Base-by-base conservation (phyloP, 345 rosid species). In the Populus pruinosa region DNA sequence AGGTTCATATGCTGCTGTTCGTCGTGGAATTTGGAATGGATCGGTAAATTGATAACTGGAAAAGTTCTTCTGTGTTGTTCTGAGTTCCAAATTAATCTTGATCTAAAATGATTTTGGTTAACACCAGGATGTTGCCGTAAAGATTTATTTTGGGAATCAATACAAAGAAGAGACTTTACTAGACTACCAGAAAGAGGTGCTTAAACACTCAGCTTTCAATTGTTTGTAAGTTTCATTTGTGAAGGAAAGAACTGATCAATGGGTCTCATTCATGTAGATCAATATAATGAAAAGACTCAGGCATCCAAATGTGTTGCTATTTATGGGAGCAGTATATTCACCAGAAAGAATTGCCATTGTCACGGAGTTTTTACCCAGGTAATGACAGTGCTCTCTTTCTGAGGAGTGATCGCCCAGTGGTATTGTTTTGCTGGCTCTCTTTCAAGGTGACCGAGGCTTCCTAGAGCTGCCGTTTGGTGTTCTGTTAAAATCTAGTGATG, bases 251-350 rank as follows among this genome's bases (percentile, higher is more conserved):
- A 2, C 56, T 71, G 21, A 72, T 70, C 59, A 68, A 14, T 59
- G 25, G 31, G n/a, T 66, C 39, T 10, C 50, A 55, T 27, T 68
- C 71, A 9, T 49, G 8, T 71, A 93, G 98, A 88, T 91, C 72
- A 87, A 88, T 73, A 90, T 95, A 59, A 93, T 95, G 97, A 91
- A 84, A 85, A 93, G 85, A 81, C 77, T 95, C 71, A 89, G 99
- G 82, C 98, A 95, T 85, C 98, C 99, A 8, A 93, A 95, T 78
- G 97, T 93, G 18, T 78, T 95, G 79, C 84, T 95, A 49, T 91
- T 93, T 83, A 95, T 95, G 98, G 99, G 99, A 87, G 98, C 98
- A 5, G 91, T 93, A 35, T 85, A 91, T 81, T 88, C 98, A 2
- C 87, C 85, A 29, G 91, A 93, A 83, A 86, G 85, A 70, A 88